A percentile compares a stretch with the other conserved stretches of the same genome.
These are phyloP conservation scores for Aspergillus avenaceus DNA, from an alignment of 495 filamentous ascomycete genomes.

Conservation along the genomic window DNA sequence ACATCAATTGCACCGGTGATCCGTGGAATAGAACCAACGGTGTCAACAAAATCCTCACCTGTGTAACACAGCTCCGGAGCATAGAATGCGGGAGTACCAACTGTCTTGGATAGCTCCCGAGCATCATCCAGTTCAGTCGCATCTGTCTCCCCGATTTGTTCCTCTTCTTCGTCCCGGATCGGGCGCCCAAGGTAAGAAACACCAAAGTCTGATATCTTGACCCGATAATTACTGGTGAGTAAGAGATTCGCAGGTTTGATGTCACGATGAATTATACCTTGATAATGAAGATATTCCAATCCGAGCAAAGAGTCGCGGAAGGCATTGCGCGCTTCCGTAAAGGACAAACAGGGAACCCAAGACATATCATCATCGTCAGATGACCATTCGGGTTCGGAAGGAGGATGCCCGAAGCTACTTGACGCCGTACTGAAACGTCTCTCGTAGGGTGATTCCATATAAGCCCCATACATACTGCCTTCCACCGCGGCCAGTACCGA, in stretches of 20 bases:
- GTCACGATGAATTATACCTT: conserved; percentile 95
- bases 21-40: conserved; percentile 39
- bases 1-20: conserved; percentile 83
- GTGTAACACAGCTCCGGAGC: conserved; percentile 96
- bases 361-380: conserved; percentile 71
- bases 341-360: conserved; percentile 86
- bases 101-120: conserved; percentile 92
- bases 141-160: conserved; percentile 78
- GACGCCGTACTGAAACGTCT: conserved; percentile 44
- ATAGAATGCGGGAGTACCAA: conserved; percentile 96
- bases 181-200: conserved; percentile 93
- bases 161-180: conserved; percentile 70
- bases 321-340: conserved; percentile 76
- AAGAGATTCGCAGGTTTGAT: conserved; percentile 99
- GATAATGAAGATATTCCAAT: conserved; percentile 92
- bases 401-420: conserved; percentile 48
- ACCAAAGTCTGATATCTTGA: conserved; percentile 99
- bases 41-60: conserved; percentile 43
- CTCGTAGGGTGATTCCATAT: conserved; percentile 52
- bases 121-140: conserved; percentile 83
- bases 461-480: conserved; percentile 71
- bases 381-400: conserved; percentile 52
- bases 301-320: conserved; percentile 94
- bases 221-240: conserved; percentile 75
- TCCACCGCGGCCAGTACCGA: conserved; percentile 57